phyloP scores from a whole-genome alignment of 2,329 filamentous ascomycete genomes.

The Fusarium haematococcum region DNA sequence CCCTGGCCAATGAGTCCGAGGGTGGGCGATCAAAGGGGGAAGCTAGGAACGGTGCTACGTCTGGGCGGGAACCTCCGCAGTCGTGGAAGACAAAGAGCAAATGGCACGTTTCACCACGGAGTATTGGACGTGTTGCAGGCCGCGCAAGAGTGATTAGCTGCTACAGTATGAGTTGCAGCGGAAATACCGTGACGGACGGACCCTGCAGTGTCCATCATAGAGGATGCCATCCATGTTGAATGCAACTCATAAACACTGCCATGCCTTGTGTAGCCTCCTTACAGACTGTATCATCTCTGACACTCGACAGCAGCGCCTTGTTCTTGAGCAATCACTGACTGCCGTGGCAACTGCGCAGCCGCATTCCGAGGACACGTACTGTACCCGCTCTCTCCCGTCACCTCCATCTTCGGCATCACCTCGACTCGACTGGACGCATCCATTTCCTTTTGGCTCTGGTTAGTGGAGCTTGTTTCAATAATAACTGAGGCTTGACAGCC shows the following conservation, averaged over 20 bases:
- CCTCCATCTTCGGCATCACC: neutral
- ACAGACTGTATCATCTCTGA: neutral
- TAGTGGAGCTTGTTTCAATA: conserved; percentile 32
- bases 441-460: conserved; percentile 1
- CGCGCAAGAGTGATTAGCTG: conserved; percentile 24
- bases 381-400: neutral
- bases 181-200: neutral
- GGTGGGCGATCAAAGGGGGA: conserved; percentile 27
- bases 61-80: neutral
- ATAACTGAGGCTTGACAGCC: conserved; percentile 24
- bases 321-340: neutral
- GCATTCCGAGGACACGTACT: conserved; percentile 1
- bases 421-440: neutral
- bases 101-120: conserved; percentile 21
- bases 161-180: conserved; percentile 31
- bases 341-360: neutral
- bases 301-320: neutral
- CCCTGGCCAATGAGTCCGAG: conserved; percentile 24
- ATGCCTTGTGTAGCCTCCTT: neutral
- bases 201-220: neutral
- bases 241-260: conserved; percentile 1
- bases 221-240: neutral
- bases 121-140: conserved; percentile 18
- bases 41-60: conserved; percentile 6
- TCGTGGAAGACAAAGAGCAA: neutral